A percentile compares a stretch with the other conserved stretches of the same genome.
Conservation (phyloP, 352 stramenopile species). For the Globisporangium nunn region DNA sequence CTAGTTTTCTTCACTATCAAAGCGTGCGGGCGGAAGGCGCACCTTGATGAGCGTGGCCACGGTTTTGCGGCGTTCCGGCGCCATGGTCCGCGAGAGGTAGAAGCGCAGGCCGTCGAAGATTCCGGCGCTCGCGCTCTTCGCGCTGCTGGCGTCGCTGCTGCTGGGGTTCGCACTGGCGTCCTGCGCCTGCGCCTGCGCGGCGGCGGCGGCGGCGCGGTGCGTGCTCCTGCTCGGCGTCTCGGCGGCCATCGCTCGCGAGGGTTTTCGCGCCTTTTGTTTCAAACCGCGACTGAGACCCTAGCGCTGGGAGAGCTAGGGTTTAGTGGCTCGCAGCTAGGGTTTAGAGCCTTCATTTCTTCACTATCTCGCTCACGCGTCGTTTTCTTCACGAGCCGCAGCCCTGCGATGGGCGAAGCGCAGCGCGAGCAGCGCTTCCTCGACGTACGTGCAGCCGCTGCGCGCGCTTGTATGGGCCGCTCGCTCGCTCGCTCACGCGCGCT, state of each 20-base stretch:
- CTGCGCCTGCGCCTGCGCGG: neutral
- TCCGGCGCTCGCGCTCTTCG: neutral
- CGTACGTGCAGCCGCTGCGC: constrained; percentile 6
- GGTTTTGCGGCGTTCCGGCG: neutral
- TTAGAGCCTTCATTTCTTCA: neutral
- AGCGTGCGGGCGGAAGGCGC: neutral
- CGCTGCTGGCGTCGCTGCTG: neutral
- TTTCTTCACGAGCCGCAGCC: neutral
- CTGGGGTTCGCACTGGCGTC: neutral
- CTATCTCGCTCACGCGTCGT: neutral
- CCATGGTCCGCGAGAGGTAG: constrained; percentile 6
- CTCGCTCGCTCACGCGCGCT: no score
- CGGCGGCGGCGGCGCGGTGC: neutral
- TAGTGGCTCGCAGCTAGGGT: neutral
- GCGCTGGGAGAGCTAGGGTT: neutral
- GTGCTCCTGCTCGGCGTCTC: constrained; percentile 1
- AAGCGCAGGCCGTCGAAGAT: constrained; percentile 8
- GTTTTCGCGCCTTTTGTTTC: constrained; percentile 1
- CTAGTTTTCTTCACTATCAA: neutral
- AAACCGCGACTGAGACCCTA: neutral
- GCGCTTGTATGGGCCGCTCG: neutral
- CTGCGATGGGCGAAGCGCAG: neutral
- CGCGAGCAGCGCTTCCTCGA: constrained; percentile 46
- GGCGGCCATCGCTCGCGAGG: neutral
- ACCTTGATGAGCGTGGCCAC: constrained; percentile 10